A percentile compares a stretch with the other conserved stretches of the same genome.
These are phyloP conservation scores for Hygrocybe coccinea DNA, from an alignment of 768 basidiomycete species.

Conservation along the genomic window DNA sequence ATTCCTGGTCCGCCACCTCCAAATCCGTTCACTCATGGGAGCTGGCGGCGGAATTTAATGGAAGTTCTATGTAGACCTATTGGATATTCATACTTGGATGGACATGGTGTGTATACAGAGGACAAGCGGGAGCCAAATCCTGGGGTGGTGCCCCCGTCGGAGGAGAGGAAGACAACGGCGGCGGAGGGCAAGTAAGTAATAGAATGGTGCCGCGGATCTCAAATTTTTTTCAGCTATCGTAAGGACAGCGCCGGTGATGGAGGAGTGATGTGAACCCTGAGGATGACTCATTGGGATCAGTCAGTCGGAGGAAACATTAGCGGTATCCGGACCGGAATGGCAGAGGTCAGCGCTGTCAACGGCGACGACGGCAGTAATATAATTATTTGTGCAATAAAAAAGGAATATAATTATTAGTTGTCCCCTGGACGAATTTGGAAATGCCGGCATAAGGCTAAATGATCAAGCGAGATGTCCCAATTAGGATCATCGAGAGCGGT, in stretches of 20 bases:
- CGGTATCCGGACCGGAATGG: no score
- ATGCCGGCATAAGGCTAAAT: neutral
- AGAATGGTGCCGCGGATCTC: neutral
- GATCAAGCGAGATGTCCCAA: no score
- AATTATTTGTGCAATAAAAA: neutral
- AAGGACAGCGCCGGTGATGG: conserved; percentile 4
- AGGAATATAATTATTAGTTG: no score
- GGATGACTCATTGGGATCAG: no score
- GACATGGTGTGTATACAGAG: conserved; percentile 53
- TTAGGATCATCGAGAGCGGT: no score
- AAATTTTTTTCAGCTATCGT: neutral
- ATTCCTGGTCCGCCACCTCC: conserved; percentile 60
- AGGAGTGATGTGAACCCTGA: no score
- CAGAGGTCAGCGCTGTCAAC: no score
- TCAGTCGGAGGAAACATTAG: no score
- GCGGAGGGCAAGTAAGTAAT: neutral
- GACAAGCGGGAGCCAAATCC: conserved; percentile 77
- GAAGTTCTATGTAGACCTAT: conserved; percentile 77
- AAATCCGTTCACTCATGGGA: conserved; percentile 85
- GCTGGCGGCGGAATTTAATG: conserved; percentile 66
- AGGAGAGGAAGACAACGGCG: no score
- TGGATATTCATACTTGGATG: conserved; percentile 77
- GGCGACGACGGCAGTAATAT: neutral
- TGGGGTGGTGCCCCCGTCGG: conserved; percentile 39
- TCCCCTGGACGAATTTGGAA: no score